These are phyloP conservation scores for Prunus mongolica DNA, from an alignment of 306 rosid genomes.

Conservation along the genomic window DNA sequence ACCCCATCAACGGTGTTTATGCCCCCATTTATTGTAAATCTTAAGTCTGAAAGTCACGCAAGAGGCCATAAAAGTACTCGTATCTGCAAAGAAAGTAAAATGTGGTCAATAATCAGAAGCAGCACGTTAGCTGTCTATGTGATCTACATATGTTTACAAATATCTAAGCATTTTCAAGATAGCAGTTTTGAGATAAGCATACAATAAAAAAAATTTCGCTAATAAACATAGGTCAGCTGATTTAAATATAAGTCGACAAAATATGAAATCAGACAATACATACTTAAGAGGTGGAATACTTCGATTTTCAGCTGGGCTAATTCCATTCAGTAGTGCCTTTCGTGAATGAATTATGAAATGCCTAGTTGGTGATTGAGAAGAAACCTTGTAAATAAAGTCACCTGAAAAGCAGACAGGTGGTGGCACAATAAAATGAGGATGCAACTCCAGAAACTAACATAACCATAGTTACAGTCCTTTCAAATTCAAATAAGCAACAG, in stretches of 20 bases:
- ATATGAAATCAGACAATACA: constrained; percentile 17
- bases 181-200: not conserved
- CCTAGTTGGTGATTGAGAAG: constrained; percentile 84
- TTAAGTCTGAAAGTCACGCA: constrained; percentile 94
- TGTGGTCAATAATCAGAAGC: not conserved
- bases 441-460: constrained; percentile 13
- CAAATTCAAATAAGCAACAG: not conserved
- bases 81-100: constrained; percentile 50
- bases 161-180: not conserved
- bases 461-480: not conserved
- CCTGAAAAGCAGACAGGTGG: constrained; percentile 46
- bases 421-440: constrained; percentile 22
- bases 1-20: constrained; percentile 84
- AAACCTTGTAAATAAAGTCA: constrained; percentile 92
- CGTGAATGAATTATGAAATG: constrained; percentile 91
- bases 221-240: not conserved
- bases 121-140: not conserved
- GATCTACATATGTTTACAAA: not conserved
- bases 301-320: constrained; percentile 96
- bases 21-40: constrained; percentile 96
- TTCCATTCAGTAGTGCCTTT: constrained; percentile 89
- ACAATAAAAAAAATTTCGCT: not conserved
- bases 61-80: constrained; percentile 82
- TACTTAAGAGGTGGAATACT: constrained; percentile 93
- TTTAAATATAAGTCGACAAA: not conserved